These are phyloP conservation scores for Botrytis deweyae DNA, from an alignment of 2,329 filamentous ascomycete species.

Conservation along the genomic window DNA sequence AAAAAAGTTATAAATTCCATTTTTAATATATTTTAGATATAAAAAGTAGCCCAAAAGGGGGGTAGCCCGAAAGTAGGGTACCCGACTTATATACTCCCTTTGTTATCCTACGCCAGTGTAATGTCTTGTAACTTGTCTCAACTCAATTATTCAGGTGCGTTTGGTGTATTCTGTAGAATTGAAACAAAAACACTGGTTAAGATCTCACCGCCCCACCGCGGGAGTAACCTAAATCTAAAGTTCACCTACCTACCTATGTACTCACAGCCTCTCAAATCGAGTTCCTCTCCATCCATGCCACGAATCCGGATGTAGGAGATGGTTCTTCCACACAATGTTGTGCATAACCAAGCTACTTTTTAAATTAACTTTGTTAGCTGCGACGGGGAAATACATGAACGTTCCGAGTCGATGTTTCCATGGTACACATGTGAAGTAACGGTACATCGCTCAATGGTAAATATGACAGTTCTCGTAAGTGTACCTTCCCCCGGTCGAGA, in stretches of 20 bases:
- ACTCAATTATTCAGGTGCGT: background rate
- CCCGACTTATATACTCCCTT: background rate
- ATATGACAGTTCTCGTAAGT: background rate
- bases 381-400: background rate
- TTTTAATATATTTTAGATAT: too few species aligned
- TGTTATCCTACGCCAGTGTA: background rate
- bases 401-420: background rate
- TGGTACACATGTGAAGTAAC: background rate
- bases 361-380: background rate
- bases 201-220: background rate
- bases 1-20: too few species aligned
- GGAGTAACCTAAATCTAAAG: constrained; percentile 1
- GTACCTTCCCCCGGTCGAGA: background rate
- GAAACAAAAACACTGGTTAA: background rate
- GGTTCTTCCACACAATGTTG: background rate
- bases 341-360: background rate
- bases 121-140: background rate
- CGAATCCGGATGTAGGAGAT: background rate
- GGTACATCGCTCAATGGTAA: background rate
- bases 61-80: too few species aligned
- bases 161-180: too few species aligned
- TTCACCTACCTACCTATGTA: background rate
- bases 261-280: background rate
- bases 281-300: background rate
- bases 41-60: too few species aligned